phyloP scores from a whole-genome alignment of 345 rosid species.

The Firmiana major region DNA sequence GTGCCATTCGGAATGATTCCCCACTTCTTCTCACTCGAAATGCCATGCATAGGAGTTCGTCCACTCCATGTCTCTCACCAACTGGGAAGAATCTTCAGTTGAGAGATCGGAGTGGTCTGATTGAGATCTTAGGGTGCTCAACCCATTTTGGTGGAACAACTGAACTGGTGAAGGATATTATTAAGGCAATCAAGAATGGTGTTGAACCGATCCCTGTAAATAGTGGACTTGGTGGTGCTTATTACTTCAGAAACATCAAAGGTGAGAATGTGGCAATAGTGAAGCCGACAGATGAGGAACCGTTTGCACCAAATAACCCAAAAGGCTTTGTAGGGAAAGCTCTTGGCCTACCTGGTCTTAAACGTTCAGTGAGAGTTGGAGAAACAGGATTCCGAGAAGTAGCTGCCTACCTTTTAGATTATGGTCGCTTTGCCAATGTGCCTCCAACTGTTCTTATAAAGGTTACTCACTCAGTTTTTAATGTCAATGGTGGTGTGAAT shows the following conservation, averaged over 20 bases:
- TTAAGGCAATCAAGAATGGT: constrained; percentile 77
- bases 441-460: constrained; percentile 95
- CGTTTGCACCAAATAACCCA: constrained; percentile 97
- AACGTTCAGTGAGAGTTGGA: constrained; percentile 92
- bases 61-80: constrained; percentile 96
- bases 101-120: constrained; percentile 73
- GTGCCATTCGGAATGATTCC: constrained; percentile 83
- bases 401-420: constrained; percentile 91
- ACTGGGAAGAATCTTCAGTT: constrained; percentile 72
- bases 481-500: constrained; percentile 74
- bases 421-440: constrained; percentile 75
- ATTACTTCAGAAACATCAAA: constrained; percentile 69
- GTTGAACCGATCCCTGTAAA: constrained; percentile 73
- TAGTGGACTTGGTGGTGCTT: constrained; percentile 96
- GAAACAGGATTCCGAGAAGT: constrained; percentile 96
- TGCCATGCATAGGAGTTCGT: constrained; percentile 78
- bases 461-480: constrained; percentile 85
- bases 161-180: constrained; percentile 60
- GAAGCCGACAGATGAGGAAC: constrained; percentile 97
- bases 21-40: constrained; percentile 83
- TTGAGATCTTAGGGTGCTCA: constrained; percentile 75
- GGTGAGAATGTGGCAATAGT: constrained; percentile 84
- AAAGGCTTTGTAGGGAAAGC: constrained; percentile 97
- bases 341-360: constrained; percentile 89
- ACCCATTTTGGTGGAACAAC: constrained; percentile 41